Base-by-base conservation (phyloP, 2,329 filamentous ascomycete species). In the Trichoderma arundinaceum region DNA sequence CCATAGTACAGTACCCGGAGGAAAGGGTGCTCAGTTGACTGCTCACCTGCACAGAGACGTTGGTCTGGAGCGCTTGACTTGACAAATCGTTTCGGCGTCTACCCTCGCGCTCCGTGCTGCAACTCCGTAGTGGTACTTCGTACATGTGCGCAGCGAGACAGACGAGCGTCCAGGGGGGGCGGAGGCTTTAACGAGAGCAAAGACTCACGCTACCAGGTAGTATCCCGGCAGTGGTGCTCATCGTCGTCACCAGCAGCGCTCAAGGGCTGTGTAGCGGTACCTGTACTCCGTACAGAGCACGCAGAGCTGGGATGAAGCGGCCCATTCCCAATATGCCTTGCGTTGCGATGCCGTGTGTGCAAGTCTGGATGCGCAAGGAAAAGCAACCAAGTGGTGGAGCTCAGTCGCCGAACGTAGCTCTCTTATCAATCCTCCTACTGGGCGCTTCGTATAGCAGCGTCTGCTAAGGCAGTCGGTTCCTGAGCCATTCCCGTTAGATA, bases 31-130 rank as follows among this genome's bases (percentile, higher is more conserved):
- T 49, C 9, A 56, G 51, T 48, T 51, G 61, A 64, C 61, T 64
- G 61, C 52, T 64, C 61, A 57, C 52, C 61, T 64, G 61, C 61
- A 57, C 33, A 33, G 17, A 43, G 49, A 51, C n/a, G 52, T 49
- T 64, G 61, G 61, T 32, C 22, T 35, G 33, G 43, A 57, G 52
- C 49, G 22, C 38, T 53, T 33, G 59, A 44, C 35, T 38, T 53
- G 59, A 62, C 59, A 44, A 62, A 44, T 44, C 48, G 48, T 8
- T 43, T 35, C 22, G 39, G 22, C n/a, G 39, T 32, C 39, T 41
- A 41, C 39, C 12, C 53, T 43, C 7, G 22, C 15, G 13, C 38
- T 8, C 12, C 15, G 39, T 44, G 22, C 54, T 43, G 28, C 41
- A 41, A 62, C 46, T 48, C 38, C n/a, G 28, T 28, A n/a, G 22